Base-by-base conservation (phyloP, 495 filamentous ascomycete genomes). In the Daldinia bambusicola region DNA sequence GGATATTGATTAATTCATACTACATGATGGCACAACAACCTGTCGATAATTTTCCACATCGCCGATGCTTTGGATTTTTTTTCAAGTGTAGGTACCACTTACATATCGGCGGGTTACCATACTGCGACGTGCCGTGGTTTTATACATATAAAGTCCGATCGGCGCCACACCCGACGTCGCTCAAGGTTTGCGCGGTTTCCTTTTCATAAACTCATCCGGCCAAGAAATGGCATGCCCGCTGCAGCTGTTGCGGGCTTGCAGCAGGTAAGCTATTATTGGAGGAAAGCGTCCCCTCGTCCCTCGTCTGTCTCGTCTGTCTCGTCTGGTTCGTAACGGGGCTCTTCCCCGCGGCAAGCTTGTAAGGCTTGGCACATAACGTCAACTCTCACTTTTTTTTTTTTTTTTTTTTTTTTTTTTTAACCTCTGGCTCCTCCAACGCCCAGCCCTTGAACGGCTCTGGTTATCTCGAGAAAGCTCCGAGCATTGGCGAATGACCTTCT, bases 331-430 rank as follows among this genome's bases (percentile, higher is more conserved):
- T 26, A 26, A 9, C 41, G 43, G 50, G 22, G 50, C 10, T 32
- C 12, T 30, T 53, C 50, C 50, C 50, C 50, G 50, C 50, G 4
- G 50, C 26, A 26, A 26, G 26, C 26, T 26, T 26, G 26, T 3
- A 26, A 18, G 43, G 41, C 66, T 71, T 67, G 63, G 63, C 69
- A 67, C 63, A 67, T 71, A 71, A 60, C 63, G 63, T 71, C 69
- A 62, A 51, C 31, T 60, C 43, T 60, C 43, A 34, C 50, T 6
- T 52, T 52, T 52, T 14, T 14, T 14, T 7, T 16, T 18, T 18
- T 43, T 14, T 14, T 14, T 14, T 40, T n/a, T 38, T 53, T 1
- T 61, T 20, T 9, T 31, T 51, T 26, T 26, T 3, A n/a, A n/a
- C 3, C 26, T 26, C 26, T 26, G 48, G 48, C 20, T 18, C 34